Evolutionary conservation across 1,139 yeast species (phyloP), one percentile per base, ranked within the genome.

Genomic region (Blastobotrys buckinghamii): DNA sequence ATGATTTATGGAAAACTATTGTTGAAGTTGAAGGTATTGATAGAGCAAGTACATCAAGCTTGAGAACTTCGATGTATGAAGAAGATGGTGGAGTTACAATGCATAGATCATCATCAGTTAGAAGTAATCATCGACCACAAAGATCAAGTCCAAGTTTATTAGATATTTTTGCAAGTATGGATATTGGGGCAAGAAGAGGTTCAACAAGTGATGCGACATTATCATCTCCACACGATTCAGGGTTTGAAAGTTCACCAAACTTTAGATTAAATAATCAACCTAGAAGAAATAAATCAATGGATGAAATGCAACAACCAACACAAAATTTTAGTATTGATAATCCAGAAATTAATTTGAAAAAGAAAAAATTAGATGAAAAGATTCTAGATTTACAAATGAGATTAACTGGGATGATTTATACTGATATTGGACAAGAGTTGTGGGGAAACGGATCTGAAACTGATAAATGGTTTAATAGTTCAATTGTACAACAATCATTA

Each of bases 371-470:
- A 26, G 63, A 62, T 30, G 53, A 55, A 19, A 48, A 54, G 32
- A 49, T 62, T 26, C 43, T 60, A 13, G 61, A 57, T 19, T 41
- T 63, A 39, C 66, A 61, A 46, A 63, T 62, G 64, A 52, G 55
- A 20, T 49, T 63, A 27, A 59, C 58, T 1, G 61, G 66, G 36
- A 50, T 63, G 44, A 56, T 63, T 24, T 61, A 57, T 44, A 58
- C 64, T 1, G 67, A 63, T 48, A 49, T 63, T 47, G 66, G 66
- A 6, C 41, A 53, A 29, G 54, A 57, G 19, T 59, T 61, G 10
- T 63, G 64, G 63, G 54, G 43, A 20, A 56, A 60, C 17, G 66
- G 65, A 1, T 60, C 64, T n/a, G 67, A 63, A 42, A 63, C 67
- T 1, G 67, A 63, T 49, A 55, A 57, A 33, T 63, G 66, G 66